A percentile compares a stretch with the other conserved stretches of the same genome.
Conservation (phyloP, 768 basidiomycete species). For the Cystobasidium tubakii region DNA sequence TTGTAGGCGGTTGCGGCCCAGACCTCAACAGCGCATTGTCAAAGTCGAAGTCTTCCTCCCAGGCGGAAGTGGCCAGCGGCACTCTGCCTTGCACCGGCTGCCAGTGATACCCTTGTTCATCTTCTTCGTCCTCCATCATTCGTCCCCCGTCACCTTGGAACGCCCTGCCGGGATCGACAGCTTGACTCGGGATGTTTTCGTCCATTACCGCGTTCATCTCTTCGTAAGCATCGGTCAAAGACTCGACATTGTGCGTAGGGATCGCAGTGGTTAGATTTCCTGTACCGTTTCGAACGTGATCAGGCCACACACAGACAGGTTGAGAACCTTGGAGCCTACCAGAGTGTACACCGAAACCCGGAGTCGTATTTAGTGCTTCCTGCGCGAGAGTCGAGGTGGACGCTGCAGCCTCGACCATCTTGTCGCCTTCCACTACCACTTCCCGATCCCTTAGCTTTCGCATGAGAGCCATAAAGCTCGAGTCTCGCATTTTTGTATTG, state of each 20-base stretch:
- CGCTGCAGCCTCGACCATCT: constrained; percentile 56
- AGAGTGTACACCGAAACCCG: background rate
- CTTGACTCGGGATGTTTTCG: constrained; percentile 30
- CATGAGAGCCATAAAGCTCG: constrained; percentile 80
- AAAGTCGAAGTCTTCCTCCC: constrained; percentile 47
- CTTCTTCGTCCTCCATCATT: constrained; percentile 31
- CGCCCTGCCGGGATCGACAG: constrained; percentile 1
- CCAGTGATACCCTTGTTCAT: constrained; percentile 10
- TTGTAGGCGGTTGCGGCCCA: constrained; percentile 3
- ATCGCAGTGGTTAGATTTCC: background rate
- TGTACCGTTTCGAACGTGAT: background rate
- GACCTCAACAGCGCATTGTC: constrained; percentile 28
- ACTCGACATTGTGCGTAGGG: constrained; percentile 5
- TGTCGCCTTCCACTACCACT: constrained; percentile 69
- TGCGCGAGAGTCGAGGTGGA: background rate
- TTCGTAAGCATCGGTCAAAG: constrained; percentile 42
- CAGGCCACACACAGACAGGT: background rate
- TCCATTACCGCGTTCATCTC: constrained; percentile 42
- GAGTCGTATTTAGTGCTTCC: background rate
- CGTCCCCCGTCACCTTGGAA: constrained; percentile 46
- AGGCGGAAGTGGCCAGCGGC: constrained; percentile 40
- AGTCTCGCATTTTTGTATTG: constrained; percentile 78
- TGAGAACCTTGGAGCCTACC: background rate
- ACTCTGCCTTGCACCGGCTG: constrained; percentile 36
- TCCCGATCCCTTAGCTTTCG: constrained; percentile 71